Evolutionary conservation across 108 stramenopile species (phyloP), one percentile per base, ranked within the genome.

Genomic region (Chaetoceros muelleri): DNA sequence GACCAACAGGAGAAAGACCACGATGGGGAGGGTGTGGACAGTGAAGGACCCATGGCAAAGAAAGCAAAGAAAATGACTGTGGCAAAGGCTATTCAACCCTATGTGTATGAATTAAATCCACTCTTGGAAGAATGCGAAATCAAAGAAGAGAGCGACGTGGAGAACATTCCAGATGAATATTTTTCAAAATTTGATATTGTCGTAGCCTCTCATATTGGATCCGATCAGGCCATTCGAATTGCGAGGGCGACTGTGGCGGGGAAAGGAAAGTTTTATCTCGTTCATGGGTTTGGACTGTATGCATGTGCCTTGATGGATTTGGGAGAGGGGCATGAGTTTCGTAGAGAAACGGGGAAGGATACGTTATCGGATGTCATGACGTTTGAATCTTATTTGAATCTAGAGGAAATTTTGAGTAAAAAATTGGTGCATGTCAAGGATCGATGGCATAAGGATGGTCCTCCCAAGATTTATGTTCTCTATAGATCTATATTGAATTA

Each of bases 51-150:
- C 0, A 24, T 53, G 46, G 51, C 74, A 54, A 80, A 66, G 26
- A 77, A 73, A 48, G 30, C 61, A 2, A 76, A 79, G 52, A 62
- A 65, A 22, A 56, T 22, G 1, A 78, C 82, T 20, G 85, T 89
- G 27, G 85, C 78, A 13, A 64, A 66, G 44, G 79, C 82, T 22
- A 64, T 90, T 16, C 68, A 81, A 61, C 78, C 83, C 10, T 58
- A 84, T 44, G 74, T 95, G 13, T 84, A 89, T 55, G 93, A 90
- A 52, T 73, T 97, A 68, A 97, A 97, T 83, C 85, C 82, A 1
- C 61, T 95, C 10, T 68, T 90, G 57, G 96, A 90, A 50, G 61
- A 76, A 18, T 86, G 86, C 67, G 76, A 81, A 23, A 79, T 87
- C 50, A 52, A 81, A 19, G 60, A 76, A 45, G 65, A 70, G 60